A percentile compares a stretch with the other conserved stretches of the same genome.
Conservation (phyloP, 257 asterid genomes). For the Solanum paucissectum region DNA sequence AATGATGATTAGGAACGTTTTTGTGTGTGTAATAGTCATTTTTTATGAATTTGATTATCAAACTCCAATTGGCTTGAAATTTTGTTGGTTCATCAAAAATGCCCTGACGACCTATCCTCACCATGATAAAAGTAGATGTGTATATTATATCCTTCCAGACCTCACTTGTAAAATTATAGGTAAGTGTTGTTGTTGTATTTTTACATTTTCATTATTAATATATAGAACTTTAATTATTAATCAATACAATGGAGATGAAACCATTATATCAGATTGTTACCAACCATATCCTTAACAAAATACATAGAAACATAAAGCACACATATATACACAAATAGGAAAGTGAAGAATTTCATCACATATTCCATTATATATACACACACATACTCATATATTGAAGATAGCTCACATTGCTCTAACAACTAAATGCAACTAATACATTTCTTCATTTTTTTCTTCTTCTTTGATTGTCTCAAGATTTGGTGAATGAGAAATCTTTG, state of each 20-base stretch:
- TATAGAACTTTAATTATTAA: not conserved
- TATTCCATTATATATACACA: not conserved
- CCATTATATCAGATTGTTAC: not conserved
- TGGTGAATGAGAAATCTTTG: constrained; percentile 26
- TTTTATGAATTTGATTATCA: not conserved
- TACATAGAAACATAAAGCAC: not conserved
- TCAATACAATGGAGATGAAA: not conserved
- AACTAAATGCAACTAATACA: not conserved
- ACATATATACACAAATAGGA: not conserved
- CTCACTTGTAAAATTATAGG: not conserved
- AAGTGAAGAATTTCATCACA: not conserved
- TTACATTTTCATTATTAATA: not conserved
- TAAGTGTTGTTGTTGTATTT: not conserved
- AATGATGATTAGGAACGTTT: not conserved
- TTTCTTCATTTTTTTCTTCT: constrained; percentile 10
- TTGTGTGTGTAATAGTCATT: not conserved
- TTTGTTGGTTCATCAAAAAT: not conserved
- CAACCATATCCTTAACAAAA: not conserved
- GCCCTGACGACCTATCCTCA: not conserved
- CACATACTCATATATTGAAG: not conserved
- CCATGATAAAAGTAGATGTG: not conserved
- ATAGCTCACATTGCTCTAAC: not conserved
- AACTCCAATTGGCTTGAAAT: not conserved
- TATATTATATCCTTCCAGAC: too few species aligned
- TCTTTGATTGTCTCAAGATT: constrained; percentile 43